A percentile compares a stretch with the other conserved stretches of the same genome.
Evolutionary conservation across 225 moss, liverwort and hornwort species (phyloP).

Genomic region (Physcomitrium patens): DNA sequence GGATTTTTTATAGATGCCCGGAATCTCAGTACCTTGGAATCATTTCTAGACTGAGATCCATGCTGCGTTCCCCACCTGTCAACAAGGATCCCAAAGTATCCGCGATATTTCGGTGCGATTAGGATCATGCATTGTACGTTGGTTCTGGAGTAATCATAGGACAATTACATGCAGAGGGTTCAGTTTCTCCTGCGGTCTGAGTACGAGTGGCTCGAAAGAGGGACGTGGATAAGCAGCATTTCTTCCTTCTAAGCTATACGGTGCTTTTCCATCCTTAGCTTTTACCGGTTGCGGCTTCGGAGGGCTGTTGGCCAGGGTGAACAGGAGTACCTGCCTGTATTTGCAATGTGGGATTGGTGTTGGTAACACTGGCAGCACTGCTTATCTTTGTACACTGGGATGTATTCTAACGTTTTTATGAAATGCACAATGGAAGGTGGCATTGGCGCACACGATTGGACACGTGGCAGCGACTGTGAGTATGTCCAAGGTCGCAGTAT

Average conservation of each 20-base stretch:
- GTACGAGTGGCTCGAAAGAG: background rate
- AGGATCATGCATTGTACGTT: background rate
- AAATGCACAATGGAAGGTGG: conserved; percentile 47
- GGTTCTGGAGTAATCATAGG: background rate
- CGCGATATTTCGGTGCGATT: background rate
- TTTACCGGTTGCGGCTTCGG: too few relatives aligned
- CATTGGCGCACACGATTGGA: conserved; percentile 83
- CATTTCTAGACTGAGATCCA: conserved; percentile 2
- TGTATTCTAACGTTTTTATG: background rate
- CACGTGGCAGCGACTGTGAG: conserved; percentile 92
- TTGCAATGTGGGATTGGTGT: background rate
- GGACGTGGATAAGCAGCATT: background rate
- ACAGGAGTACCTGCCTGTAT: too few relatives aligned
- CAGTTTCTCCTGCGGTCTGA: background rate
- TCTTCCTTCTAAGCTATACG: background rate
- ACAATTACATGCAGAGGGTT: background rate
- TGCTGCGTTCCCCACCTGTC: background rate
- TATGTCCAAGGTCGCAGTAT: conserved; percentile 96
- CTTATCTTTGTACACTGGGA: background rate
- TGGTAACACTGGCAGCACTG: background rate
- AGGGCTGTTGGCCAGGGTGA: too few relatives aligned
- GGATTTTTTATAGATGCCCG: background rate
- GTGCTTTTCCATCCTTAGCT: too few relatives aligned
- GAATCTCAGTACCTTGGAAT: background rate
- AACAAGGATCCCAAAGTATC: background rate